Conservation (phyloP, 2,329 filamentous ascomycete genomes). For the Pyrenochaeta sp. region DNA sequence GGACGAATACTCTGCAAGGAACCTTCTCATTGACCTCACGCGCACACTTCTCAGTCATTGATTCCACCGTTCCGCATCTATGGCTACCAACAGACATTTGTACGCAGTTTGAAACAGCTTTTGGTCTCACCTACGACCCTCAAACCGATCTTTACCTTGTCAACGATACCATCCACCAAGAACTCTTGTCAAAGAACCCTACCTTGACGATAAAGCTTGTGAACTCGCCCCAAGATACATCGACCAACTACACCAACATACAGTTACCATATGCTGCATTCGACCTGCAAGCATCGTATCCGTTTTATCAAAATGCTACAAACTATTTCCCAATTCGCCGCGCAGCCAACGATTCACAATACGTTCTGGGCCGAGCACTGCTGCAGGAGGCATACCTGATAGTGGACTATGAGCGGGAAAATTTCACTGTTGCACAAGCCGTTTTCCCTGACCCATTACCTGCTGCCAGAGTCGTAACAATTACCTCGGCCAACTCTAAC, state of each 20-base stretch:
- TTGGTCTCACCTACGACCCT: slow-evolving; percentile 51
- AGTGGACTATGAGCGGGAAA: slow-evolving; percentile 57
- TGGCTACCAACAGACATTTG: slow-evolving; percentile 54
- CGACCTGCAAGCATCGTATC: slow-evolving; percentile 58
- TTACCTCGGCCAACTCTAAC: slow-evolving; percentile 18
- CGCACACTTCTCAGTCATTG: slow-evolving; percentile 48
- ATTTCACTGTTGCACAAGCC: slow-evolving; percentile 57
- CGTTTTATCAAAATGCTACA: slow-evolving; percentile 67
- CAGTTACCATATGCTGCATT: slow-evolving; percentile 59
- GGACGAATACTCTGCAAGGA: slow-evolving; percentile 41
- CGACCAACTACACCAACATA: slow-evolving; percentile 52
- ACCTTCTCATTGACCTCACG: slow-evolving; percentile 44
- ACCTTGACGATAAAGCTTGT: slow-evolving; percentile 49
- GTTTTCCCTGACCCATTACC: slow-evolving; percentile 41
- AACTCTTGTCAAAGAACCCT: slow-evolving; percentile 41
- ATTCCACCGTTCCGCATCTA: slow-evolving; percentile 52
- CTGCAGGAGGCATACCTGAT: slow-evolving; percentile 70
- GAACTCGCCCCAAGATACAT: slow-evolving; percentile 39
- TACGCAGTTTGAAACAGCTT: slow-evolving; percentile 49
- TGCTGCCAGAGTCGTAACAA: slow-evolving; percentile 38
- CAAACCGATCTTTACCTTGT: slow-evolving; percentile 50
- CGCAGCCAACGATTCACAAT: slow-evolving; percentile 62
- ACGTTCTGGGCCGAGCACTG: slow-evolving; percentile 72
- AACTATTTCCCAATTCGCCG: slow-evolving; percentile 73
- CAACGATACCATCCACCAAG: slow-evolving; percentile 47